Percentiles rank a stretch among this genome's conserved stretches.
phyloP scores from a whole-genome alignment of 1,284 basidiomycete genomes.

The Ustilago tritici region DNA sequence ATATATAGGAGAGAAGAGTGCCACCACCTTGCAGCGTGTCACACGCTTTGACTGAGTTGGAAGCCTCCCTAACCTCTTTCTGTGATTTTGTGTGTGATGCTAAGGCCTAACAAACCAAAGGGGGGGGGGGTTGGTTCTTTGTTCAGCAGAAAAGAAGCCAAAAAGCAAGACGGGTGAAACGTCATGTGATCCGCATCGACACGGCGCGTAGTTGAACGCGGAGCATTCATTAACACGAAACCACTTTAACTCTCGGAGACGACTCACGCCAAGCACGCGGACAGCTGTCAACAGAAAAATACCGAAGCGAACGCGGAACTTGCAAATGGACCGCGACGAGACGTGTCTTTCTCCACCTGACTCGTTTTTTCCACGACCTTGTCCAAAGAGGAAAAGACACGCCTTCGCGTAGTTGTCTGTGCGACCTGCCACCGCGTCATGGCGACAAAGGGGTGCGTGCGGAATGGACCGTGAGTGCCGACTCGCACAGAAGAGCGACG shows the following conservation, averaged over 20 bases:
- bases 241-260: constrained; percentile 28
- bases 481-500: not conserved
- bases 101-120: not conserved
- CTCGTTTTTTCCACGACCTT: not conserved
- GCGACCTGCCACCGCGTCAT: too few relatives aligned
- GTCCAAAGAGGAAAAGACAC: not conserved
- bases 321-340: constrained; percentile 23
- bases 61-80: not conserved
- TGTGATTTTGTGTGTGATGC: not conserved
- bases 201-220: constrained; percentile 32
- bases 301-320: constrained; percentile 36
- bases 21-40: not conserved
- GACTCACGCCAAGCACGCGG: constrained; percentile 12
- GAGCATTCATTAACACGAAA: constrained; percentile 34
- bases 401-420: not conserved
- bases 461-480: not conserved
- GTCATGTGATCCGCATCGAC: constrained; percentile 38
- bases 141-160: too few relatives aligned
- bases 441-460: not conserved
- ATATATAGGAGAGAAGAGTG: not conserved
- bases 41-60: not conserved
- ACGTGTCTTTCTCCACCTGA: constrained; percentile 46
- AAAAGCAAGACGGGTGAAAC: not conserved
- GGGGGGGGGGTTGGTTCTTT: not conserved
- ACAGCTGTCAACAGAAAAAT: constrained; percentile 53